Percentiles rank a stretch among this genome's conserved stretches.
Evolutionary conservation across 1,284 basidiomycete genomes (phyloP).

Genomic region (Xanthoconium separans): DNA sequence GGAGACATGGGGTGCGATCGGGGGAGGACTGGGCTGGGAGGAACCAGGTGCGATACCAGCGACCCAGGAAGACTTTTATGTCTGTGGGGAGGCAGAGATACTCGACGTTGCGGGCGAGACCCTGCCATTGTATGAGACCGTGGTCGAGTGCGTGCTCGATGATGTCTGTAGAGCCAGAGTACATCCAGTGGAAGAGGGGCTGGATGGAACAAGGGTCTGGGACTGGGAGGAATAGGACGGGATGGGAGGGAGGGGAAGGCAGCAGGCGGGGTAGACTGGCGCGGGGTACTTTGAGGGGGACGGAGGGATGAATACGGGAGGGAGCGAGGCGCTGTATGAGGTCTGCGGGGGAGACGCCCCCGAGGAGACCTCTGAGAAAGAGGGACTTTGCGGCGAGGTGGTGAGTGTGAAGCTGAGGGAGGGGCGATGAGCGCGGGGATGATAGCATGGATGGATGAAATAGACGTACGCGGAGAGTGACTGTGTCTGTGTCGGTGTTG

Average conservation of each 20-base stretch:
- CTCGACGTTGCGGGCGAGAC: constrained; percentile 77
- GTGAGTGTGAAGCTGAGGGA: constrained; percentile 63
- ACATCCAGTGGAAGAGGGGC: constrained; percentile 74
- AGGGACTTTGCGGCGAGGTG: constrained; percentile 72
- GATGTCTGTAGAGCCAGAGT: constrained; percentile 61
- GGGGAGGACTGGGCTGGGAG: constrained; percentile 34
- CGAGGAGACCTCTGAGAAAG: constrained; percentile 65
- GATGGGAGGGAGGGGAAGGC: constrained; percentile 58
- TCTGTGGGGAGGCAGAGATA: constrained; percentile 70
- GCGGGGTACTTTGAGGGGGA: constrained; percentile 40
- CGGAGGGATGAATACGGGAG: constrained; percentile 21
- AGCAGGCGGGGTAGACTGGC: constrained; percentile 64
- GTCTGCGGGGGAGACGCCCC: constrained; percentile 60
- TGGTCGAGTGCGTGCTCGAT: constrained; percentile 61
- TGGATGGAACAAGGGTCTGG: constrained; percentile 74
- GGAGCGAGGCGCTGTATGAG: constrained; percentile 40
- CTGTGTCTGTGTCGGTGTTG: constrained; percentile 13
- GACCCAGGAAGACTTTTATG: constrained; percentile 65
- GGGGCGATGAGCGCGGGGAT: neutral
- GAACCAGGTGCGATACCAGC: constrained; percentile 61
- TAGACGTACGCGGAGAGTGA: constrained; percentile 59
- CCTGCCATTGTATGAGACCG: constrained; percentile 70
- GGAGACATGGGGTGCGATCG: constrained; percentile 5
- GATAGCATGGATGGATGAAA: too few species aligned
- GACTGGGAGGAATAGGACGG: constrained; percentile 70